phyloP scores from a whole-genome alignment of 257 asterid genomes.

The Lavandula angustifolia region DNA sequence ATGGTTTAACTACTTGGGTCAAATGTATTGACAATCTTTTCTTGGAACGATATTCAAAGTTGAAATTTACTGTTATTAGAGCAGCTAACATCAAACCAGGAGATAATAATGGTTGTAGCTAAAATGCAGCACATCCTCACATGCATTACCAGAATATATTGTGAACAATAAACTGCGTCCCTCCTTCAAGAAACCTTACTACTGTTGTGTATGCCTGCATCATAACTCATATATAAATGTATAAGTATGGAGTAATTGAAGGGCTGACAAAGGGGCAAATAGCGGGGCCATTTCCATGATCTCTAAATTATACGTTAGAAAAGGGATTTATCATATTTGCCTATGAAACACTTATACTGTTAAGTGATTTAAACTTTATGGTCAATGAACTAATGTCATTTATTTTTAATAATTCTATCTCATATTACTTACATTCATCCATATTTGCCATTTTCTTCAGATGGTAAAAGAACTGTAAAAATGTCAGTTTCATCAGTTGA shows the following conservation, averaged over 20 bases:
- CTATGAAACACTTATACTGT: background rate
- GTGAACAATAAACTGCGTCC: background rate
- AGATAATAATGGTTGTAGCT: background rate
- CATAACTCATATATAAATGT: background rate
- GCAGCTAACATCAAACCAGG: background rate
- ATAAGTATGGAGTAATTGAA: background rate
- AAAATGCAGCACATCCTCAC: background rate
- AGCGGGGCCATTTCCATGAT: background rate
- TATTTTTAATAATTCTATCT: background rate
- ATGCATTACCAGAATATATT: background rate
- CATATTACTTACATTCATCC: background rate
- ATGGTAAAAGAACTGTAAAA: slow-evolving; percentile 37
- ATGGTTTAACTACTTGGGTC: background rate
- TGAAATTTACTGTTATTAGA: too few relatives aligned
- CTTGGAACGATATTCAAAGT: too few relatives aligned
- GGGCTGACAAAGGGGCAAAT: background rate
- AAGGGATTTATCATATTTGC: background rate
- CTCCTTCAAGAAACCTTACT: background rate
- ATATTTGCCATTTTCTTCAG: slow-evolving; percentile 38
- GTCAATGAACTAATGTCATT: background rate
- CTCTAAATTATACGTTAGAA: background rate
- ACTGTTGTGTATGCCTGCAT: background rate
- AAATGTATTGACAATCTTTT: background rate
- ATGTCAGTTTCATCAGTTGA: slow-evolving; percentile 54
- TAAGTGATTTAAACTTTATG: background rate